These are phyloP conservation scores for Auricularia heimuer DNA, from an alignment of 768 basidiomycete genomes.

Conservation along the genomic window DNA sequence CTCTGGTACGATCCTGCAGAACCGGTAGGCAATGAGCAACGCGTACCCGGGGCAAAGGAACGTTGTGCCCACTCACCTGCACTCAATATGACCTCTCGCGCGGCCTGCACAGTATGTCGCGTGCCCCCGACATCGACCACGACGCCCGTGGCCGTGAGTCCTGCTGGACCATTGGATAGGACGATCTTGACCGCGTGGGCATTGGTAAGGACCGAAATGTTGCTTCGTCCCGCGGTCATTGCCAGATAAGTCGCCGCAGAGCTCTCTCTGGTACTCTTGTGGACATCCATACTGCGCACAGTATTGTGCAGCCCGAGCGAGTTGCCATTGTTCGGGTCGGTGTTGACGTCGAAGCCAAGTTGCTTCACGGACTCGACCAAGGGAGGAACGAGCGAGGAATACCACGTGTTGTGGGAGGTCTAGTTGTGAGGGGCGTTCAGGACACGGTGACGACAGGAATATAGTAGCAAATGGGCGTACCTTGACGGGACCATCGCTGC, in stretches of 20 bases:
- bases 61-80: conserved; percentile 11
- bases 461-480: background rate
- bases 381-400: conserved; percentile 3
- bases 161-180: conserved; percentile 15
- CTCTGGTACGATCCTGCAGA: conserved; percentile 3
- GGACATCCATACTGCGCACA: background rate
- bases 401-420: conserved; percentile 5
- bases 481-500: background rate
- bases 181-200: conserved; percentile 29
- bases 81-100: conserved; percentile 25
- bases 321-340: background rate
- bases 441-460: too few species aligned
- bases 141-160: conserved; percentile 25
- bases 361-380: background rate
- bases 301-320: conserved; percentile 7
- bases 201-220: conserved; percentile 32
- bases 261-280: background rate
- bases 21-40: too few species aligned
- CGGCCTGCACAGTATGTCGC: conserved; percentile 24
- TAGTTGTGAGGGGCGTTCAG: background rate
- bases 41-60: too few species aligned
- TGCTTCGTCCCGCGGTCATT: conserved; percentile 17
- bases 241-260: conserved; percentile 6
- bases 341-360: background rate
- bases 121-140: conserved; percentile 20